Evolutionary conservation across 2,329 filamentous ascomycete genomes (phyloP).

Genomic region (Daldinia eschscholtzii): DNA sequence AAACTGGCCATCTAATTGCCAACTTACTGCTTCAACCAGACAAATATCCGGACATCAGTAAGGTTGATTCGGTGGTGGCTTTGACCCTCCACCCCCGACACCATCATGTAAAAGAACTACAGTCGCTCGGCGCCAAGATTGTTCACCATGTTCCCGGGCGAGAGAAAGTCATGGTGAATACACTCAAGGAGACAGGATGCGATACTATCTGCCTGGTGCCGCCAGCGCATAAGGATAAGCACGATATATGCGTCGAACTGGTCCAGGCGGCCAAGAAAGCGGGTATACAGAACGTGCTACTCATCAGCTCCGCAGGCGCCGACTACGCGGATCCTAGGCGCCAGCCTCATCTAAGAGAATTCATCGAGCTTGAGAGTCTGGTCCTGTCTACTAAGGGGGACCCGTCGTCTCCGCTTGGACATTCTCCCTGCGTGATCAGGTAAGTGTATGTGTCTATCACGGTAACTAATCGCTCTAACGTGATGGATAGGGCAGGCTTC

Average conservation of each 20-base stretch:
- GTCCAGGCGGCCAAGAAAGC: conserved; percentile 9
- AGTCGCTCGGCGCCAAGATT: conserved; percentile 7
- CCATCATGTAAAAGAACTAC: conserved; percentile 12
- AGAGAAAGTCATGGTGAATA: conserved; percentile 2
- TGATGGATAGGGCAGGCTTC: conserved; percentile 4
- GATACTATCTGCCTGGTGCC: conserved; percentile 11
- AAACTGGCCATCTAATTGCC: conserved; percentile 19
- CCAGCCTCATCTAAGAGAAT: conserved; percentile 5
- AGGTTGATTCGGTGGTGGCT: conserved; percentile 8
- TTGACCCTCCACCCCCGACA: conserved; percentile 8
- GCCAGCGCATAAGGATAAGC: conserved; percentile 14
- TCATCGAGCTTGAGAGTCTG: conserved; percentile 8
- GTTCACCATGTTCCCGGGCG: conserved; percentile 12
- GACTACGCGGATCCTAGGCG: conserved; percentile 13
- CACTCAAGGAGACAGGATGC: conserved; percentile 3
- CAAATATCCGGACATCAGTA: conserved; percentile 11
- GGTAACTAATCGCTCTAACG: background rate
- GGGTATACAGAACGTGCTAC: conserved; percentile 12
- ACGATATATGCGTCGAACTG: conserved; percentile 16
- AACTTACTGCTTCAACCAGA: conserved; percentile 12
- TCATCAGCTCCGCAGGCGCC: conserved; percentile 5
- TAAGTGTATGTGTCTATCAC: background rate
- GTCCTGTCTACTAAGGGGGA: background rate
- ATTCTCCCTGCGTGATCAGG: conserved; percentile 5
- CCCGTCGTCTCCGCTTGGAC: background rate